A percentile compares a stretch with the other conserved stretches of the same genome.
These are phyloP conservation scores for Cyamopsis tetragonoloba DNA, from an alignment of 306 rosid genomes.

Conservation along the genomic window DNA sequence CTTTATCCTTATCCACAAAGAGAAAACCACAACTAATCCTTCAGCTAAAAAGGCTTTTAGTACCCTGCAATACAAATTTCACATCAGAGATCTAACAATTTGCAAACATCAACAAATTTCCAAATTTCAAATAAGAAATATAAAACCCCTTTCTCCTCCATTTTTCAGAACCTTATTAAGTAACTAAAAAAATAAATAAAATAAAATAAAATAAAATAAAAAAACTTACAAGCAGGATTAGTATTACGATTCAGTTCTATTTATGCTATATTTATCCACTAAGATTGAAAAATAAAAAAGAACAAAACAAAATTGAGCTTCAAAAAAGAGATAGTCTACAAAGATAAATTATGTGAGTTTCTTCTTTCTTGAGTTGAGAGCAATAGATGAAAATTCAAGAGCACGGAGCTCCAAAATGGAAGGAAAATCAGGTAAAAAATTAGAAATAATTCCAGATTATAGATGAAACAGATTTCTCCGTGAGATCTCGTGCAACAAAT, in stretches of 20 bases:
- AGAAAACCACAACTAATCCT: slow-evolving; percentile 30
- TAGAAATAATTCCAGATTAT: not conserved
- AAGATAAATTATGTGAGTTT: not conserved
- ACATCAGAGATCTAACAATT: slow-evolving; percentile 27
- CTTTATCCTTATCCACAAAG: slow-evolving; percentile 47
- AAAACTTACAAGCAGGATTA: not conserved
- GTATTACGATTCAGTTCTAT: not conserved
- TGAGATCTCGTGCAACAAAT: not conserved
- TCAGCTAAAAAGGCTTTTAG: not conserved
- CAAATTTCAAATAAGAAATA: too few relatives aligned
- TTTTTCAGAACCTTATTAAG: too few relatives aligned
- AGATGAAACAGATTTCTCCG: not conserved
- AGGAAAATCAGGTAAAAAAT: not conserved
- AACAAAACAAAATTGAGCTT: not conserved
- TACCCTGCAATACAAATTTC: slow-evolving; percentile 34
- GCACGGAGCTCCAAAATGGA: not conserved
- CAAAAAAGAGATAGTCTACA: not conserved
- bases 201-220: not conserved
- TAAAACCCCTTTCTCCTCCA: too few relatives aligned
- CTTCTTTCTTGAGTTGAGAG: not conserved
- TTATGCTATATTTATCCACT: not conserved
- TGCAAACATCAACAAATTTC: not conserved
- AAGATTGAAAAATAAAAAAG: not conserved
- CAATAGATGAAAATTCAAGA: not conserved
- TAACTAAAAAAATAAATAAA: not conserved